Base-by-base conservation (phyloP, 306 rosid genomes). In the Rosa multiflora region DNA sequence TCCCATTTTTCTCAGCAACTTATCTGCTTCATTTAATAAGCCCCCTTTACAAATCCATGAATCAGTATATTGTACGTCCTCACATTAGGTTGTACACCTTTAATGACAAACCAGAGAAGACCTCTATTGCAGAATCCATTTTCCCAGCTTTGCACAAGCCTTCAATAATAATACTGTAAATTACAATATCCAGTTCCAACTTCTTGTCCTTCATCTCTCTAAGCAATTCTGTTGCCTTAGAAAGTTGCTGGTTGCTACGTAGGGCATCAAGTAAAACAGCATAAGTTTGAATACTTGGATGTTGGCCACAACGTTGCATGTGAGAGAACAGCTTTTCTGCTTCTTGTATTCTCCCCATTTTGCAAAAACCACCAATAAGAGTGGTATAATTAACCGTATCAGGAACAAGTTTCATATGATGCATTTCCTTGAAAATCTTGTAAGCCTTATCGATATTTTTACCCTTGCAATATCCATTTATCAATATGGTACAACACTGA, bases 381-480 rank as follows among this genome's bases (percentile, higher is more conserved):
- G 76, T 74, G 62, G 0, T 81, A 78, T 46, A 85, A 20, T 69
- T 81, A 46, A 70, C 20, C 1, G 23, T 43, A 58, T 78, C 10
- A 9, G 81, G 76, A 70, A 69, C 53, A 42, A 70, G 6, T 11
- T 46, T 53, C 17, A 8, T 70, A 4, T 0, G 4, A 70, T 29
- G 6, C 81, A 78, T 70, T 58, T 78, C 70, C 47, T 69, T 43
- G 71, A 70, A 55, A 43, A 78, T 20, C 14, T 5, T 14, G 61
- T 42, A 2, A 0, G 81, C 76, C 63, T 43, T 47, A 2, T 69
- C 69, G 0, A 56, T 58, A 23, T 35, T 29, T 17, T 15, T 26
- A 10, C 13, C 6, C 47, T 72, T 69, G 2, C 39, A 70, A 4
- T 78, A 78, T 1, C 76, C 81, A 5, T 69, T 43, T 2, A 78